Evolutionary conservation across 1,139 yeast genomes (phyloP).

Genomic region (Sugiyamaella japonica): DNA sequence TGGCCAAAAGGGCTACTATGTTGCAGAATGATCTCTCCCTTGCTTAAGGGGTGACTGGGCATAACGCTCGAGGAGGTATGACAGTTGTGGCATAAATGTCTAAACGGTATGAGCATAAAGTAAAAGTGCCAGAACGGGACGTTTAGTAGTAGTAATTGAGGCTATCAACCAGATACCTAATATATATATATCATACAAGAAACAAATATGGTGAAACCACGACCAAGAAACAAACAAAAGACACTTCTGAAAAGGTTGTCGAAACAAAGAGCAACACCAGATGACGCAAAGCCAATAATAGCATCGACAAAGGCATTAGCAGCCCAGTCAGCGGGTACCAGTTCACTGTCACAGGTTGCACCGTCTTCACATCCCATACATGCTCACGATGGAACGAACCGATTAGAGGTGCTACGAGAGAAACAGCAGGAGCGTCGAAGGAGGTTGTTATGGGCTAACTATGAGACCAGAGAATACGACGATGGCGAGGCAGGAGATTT

Average conservation of each 20-base stretch:
- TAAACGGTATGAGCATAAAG: no score
- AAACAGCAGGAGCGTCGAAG: slow-evolving; percentile 25
- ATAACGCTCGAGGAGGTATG: neutral
- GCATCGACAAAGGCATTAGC: neutral
- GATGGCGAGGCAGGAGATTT: slow-evolving; percentile 6
- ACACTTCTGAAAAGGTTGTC: slow-evolving; percentile 16
- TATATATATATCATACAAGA: neutral
- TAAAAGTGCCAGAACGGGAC: neutral
- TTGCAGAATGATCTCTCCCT: neutral
- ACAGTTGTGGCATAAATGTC: neutral
- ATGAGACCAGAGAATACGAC: slow-evolving; percentile 19
- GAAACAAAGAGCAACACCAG: slow-evolving; percentile 13
- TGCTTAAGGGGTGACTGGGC: neutral
- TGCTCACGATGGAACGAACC: neutral
- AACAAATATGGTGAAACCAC: slow-evolving; percentile 22
- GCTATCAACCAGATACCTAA: neutral
- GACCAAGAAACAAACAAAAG: slow-evolving; percentile 23
- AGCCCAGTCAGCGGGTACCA: neutral
- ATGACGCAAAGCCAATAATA: neutral
- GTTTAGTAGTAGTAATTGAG: neutral
- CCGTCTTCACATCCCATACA: neutral
- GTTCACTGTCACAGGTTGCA: neutral
- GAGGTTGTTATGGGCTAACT: slow-evolving; percentile 21
- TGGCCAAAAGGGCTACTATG: slow-evolving; percentile 50
- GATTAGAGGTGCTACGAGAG: slow-evolving; percentile 20